Base-by-base conservation (phyloP, 768 basidiomycete genomes). In the Crassisporium funariophilum region DNA sequence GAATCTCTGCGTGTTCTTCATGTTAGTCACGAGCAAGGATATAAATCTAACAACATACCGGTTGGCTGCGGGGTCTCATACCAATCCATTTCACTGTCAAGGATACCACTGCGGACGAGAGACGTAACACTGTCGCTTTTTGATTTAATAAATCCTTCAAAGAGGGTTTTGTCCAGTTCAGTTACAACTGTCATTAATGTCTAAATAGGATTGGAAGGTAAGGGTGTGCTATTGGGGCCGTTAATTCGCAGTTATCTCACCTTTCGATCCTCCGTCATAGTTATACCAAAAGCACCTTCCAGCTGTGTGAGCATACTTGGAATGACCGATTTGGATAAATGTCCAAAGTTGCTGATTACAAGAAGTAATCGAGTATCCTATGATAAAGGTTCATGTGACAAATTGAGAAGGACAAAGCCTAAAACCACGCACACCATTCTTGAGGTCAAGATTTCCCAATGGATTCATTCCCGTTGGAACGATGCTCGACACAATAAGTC, bases 1-100 rank as follows among this genome's bases (percentile, higher is more conserved):
- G 84, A 49, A 99, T 93, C 69, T 97, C 97, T 77, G 48, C 33
- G 39, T 41, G 53, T 37, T n/a, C 29, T 2, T 31, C n/a, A n/a
- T 11, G 29, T 11, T 31, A 38, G 46, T 33, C 11, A 39, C 38
- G 7, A 42, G 34, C 16, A 24, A 35, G 23, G 29, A 22, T 27
- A 17, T 38, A 2, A n/a, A 20, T 20, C 35, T 36, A 35, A 35
- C 41, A 27, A 59, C 78, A 39, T 58, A 88, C 95, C 93, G 52
- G 84, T 88, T 4, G 97, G 97, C 60, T 95, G 93, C 3, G 88
- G 84, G 0, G 91, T 92, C 55, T 93, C 88, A 57, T 85, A 90
- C 97, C 97, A 99, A 61, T 98, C 91, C 78, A 98, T 90, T 23
- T 77, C 71, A 20, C 73, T 73, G 41, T 88, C 79, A 21, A 97